These are phyloP conservation scores for Geosmithia putterillii DNA, from an alignment of 2,329 filamentous ascomycete species.

Conservation along the genomic window DNA sequence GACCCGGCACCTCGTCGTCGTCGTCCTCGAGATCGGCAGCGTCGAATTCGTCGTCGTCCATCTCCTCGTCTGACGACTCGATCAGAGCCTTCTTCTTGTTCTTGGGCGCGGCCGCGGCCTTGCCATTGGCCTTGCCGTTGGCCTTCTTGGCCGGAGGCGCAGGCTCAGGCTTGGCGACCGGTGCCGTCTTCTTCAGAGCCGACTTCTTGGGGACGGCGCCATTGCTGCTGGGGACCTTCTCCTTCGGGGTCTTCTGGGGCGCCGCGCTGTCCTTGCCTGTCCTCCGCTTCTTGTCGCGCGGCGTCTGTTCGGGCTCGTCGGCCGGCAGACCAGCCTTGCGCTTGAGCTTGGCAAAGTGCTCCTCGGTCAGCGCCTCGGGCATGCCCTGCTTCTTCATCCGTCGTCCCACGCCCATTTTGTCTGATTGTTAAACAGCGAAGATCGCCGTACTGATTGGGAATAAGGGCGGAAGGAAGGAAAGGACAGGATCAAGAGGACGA, in stretches of 20 bases:
- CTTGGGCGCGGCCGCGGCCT: constrained; percentile 11
- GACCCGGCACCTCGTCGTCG: constrained; percentile 24
- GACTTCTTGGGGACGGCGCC: constrained; percentile 12
- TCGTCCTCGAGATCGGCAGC: constrained; percentile 33
- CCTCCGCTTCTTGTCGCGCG: constrained; percentile 48
- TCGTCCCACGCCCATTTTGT: constrained; percentile 72
- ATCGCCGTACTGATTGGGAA: background rate
- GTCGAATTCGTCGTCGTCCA: constrained; percentile 24
- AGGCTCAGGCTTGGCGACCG: constrained; percentile 23
- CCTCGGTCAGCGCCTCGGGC: constrained; percentile 72
- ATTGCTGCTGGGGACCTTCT: constrained; percentile 8
- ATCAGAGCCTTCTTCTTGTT: constrained; percentile 21
- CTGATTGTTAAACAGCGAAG: background rate
- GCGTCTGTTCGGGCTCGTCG: constrained; percentile 41
- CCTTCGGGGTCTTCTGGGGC: constrained; percentile 18
- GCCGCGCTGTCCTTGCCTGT: constrained; percentile 16
- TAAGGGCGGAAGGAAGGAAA: background rate
- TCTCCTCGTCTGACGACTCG: constrained; percentile 26
- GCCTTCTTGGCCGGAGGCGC: constrained; percentile 14
- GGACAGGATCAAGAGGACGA: background rate
- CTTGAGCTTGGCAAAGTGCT: constrained; percentile 67
- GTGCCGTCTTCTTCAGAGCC: constrained; percentile 17
- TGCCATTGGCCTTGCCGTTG: constrained; percentile 22
- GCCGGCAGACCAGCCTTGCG: constrained; percentile 67
- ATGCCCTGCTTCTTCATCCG: constrained; percentile 94